Conservation (phyloP, 2,329 filamentous ascomycete genomes). For the Diaporthe humulicola region DNA sequence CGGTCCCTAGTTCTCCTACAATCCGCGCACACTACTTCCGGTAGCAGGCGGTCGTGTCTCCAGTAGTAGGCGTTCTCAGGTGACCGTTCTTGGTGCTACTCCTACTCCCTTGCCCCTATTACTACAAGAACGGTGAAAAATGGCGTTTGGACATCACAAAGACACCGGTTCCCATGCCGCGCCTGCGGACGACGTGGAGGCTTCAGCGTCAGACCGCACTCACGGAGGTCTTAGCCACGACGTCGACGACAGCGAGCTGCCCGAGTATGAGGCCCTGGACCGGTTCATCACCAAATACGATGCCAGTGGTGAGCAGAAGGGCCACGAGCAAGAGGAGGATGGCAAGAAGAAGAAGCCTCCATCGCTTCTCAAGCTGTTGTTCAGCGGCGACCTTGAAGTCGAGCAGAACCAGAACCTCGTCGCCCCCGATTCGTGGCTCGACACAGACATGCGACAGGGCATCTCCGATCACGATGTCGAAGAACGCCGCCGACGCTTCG, state of each 20-base stretch:
- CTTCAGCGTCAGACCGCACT: constrained; percentile 22
- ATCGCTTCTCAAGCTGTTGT: constrained; percentile 38
- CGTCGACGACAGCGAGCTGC: constrained; percentile 42
- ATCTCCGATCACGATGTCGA: constrained; percentile 69
- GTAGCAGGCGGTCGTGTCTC: constrained; percentile 19
- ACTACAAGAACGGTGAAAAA: neutral
- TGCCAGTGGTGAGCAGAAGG: constrained; percentile 42
- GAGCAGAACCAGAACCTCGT: constrained; percentile 56
- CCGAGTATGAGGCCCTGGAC: constrained; percentile 50
- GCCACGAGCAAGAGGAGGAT: constrained; percentile 43
- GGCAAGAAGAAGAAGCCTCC: constrained; percentile 43
- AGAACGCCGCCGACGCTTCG: constrained; percentile 71
- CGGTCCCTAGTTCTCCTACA: constrained; percentile 31
- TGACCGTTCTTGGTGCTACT: constrained; percentile 25
- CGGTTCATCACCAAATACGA: constrained; percentile 51
- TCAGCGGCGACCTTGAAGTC: constrained; percentile 49
- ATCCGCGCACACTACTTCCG: constrained; percentile 19
- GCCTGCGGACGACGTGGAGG: constrained; percentile 35
- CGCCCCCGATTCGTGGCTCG: constrained; percentile 73
- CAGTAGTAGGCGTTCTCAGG: constrained; percentile 27
- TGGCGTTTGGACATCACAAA: constrained; percentile 35
- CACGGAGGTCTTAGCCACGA: constrained; percentile 11
- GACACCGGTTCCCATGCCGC: neutral
- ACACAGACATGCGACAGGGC: constrained; percentile 75
- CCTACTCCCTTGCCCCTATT: neutral